Base-by-base conservation (phyloP, 257 asterid species). In the Misopates orontium region DNA sequence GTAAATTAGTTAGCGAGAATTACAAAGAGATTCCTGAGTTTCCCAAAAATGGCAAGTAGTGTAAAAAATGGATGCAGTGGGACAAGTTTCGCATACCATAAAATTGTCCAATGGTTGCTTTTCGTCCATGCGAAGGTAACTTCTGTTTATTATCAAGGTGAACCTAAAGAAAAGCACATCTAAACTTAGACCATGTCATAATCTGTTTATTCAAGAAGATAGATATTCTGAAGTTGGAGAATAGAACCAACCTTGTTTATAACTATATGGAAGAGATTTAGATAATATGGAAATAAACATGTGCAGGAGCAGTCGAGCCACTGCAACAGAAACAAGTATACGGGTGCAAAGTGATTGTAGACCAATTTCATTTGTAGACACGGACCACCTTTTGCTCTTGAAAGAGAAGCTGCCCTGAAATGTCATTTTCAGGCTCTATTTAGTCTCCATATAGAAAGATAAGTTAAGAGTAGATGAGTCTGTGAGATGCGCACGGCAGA, bases 251-350 rank as follows among this genome's bases (percentile, higher is more conserved):
- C 93, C 83, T 85, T 80, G 78, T 78, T 78, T 28, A 85, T 63
- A 60, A 81, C 66, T 40, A 85, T 25, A 51, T 81, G 82, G 80
- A 80, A 80, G 25, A 83, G 78, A 69, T 75, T 80, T 25, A 83
- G 74, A 63, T 75, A 85, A 69, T 60, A 80, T 7, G 83, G 85
- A 70, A 80, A 67, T 20, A 79, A 64, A 65, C 85, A 71, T 0
- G 84, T 56, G 69, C 84, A 83, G 13, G 93, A 80, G 67, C 82
- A 83, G 71, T 79, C 76, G 50, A 83, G 64, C 93, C 90, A 83
- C 39, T 79, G 84, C 42, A 85, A 73, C 59, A 83, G 65, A 72
- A 83, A 77, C 68, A 81, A 49, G 60, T 78, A 63, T 44, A 79
- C 11, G 11, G 84, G 82, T 15, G 93, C 87, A 62, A 83, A 62